Conservation (phyloP, 2,329 filamentous ascomycete species). For the Cryphonectria radicalis region DNA sequence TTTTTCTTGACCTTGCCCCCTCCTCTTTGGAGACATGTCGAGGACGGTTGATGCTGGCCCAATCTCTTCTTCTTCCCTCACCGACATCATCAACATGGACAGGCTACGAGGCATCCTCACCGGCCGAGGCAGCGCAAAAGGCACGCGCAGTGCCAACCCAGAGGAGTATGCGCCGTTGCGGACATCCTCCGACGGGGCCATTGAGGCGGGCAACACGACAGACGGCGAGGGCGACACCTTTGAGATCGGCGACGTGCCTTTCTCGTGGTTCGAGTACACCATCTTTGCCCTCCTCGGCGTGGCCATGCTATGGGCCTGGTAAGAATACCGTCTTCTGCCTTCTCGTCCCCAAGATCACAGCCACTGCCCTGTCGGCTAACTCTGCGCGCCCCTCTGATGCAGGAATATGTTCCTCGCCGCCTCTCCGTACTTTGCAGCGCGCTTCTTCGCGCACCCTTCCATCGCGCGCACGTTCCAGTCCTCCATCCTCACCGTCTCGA, state of each 20-base stretch:
- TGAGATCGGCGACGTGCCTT: conserved; percentile 52
- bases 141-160: conserved; percentile 28
- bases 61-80: neutral
- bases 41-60: neutral
- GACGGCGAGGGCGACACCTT: conserved; percentile 36
- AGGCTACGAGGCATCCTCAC: conserved; percentile 25
- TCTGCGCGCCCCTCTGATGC: conserved; percentile 1
- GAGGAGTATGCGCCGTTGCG: conserved; percentile 34
- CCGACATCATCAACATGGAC: conserved; percentile 24
- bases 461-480: conserved; percentile 86
- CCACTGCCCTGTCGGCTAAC: conserved; percentile 18
- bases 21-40: neutral
- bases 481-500: conserved; percentile 84
- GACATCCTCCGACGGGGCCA: conserved; percentile 35
- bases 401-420: conserved; percentile 99
- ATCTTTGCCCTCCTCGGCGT: conserved; percentile 86
- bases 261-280: conserved; percentile 85
- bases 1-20: neutral
- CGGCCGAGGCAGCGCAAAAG: conserved; percentile 36
- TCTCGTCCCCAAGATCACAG: neutral
- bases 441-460: conserved; percentile 73
- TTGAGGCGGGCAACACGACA: conserved; percentile 26
- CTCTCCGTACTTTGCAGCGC: conserved; percentile 86
- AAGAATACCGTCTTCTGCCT: conserved; percentile 39
- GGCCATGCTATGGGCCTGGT: conserved; percentile 98